These are phyloP conservation scores for Tricholoma terreum DNA, from an alignment of 768 basidiomycete species.

Conservation along the genomic window DNA sequence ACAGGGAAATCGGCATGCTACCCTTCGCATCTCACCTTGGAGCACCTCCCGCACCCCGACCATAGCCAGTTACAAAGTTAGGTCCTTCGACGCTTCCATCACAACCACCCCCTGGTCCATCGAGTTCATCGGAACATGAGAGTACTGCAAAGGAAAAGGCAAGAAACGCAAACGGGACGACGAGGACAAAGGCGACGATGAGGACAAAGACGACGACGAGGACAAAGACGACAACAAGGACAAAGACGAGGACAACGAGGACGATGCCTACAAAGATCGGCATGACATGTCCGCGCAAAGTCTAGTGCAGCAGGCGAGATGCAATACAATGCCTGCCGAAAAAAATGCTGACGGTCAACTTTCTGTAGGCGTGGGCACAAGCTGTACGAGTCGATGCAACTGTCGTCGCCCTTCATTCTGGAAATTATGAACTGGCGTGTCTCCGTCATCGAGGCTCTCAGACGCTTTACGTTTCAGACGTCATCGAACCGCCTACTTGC, in stretches of 20 bases:
- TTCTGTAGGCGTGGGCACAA: slow-evolving; percentile 7
- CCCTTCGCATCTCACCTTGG: background rate
- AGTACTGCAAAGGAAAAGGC: background rate
- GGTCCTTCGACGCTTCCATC: background rate
- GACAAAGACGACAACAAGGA: too few species aligned
- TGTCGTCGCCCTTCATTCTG: background rate
- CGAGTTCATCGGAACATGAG: background rate
- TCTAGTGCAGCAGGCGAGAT: slow-evolving; percentile 19
- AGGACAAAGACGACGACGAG: too few species aligned
- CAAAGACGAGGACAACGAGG: too few species aligned
- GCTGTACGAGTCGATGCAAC: slow-evolving; percentile 1
- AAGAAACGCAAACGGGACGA: background rate
- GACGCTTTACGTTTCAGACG: background rate
- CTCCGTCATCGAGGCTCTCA: background rate
- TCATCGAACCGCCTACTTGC: too few species aligned
- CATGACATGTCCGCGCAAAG: slow-evolving; percentile 9
- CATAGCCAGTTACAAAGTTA: background rate
- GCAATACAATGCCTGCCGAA: slow-evolving; percentile 4
- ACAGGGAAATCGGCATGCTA: background rate
- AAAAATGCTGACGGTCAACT: background rate
- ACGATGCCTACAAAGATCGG: slow-evolving; percentile 1
- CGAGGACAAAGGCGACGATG: too few species aligned
- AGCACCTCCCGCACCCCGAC: background rate
- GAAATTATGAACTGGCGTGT: too few species aligned
- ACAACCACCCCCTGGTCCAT: background rate